Base-by-base conservation (phyloP, 108 stramenopile species). In the Bacterosira constricta region DNA sequence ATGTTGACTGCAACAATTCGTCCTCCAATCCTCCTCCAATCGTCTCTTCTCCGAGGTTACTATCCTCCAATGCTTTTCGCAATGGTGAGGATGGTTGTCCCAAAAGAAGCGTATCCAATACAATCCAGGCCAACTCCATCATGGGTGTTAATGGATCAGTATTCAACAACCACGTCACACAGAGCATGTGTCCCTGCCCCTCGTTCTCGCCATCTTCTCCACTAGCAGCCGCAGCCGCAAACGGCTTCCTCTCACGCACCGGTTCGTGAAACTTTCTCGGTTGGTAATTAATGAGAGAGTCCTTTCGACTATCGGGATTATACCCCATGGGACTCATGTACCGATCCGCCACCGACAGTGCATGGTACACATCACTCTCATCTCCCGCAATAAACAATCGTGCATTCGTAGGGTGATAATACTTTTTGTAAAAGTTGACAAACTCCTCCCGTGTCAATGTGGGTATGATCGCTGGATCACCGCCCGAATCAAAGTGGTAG, bases 391-490 rank as follows among this genome's bases (percentile, higher is more conserved):
- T 90, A 80, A 91, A 98, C 21, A 92, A 77, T n/a, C 84, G 74
- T 26, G 87, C 80, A 79, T 99, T 99, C n/a, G 88, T 77, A 13
- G 98, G 97, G 71, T 97, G 95, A 84, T 99, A 99, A 74, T 85
- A 88, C 59, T 69, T 71, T 21, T 84, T 71, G 67, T 97, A 97
- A 70, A 97, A 98, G 7, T 75, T 53, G n/a, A 86, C 77, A 77
- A 98, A 87, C 37, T 96, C 89, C 26, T 88, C 86, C 23, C 88
- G 83, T 8, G 89, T 86, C 39, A 98, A 78, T 13, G 80, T 74
- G 15, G 96, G 92, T 49, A 99, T 96, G 26, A 85, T 76, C 7
- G 57, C 50, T 21, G 96, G 97, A 73, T 96, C 97, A 17, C 98
- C 98, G 7, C 96, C 95, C 31, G 81, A 77, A 77, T 93, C 93